These are phyloP conservation scores for Gamsiella multidivaricata DNA, from an alignment of 192 early-diverging fungal species.

Conservation along the genomic window DNA sequence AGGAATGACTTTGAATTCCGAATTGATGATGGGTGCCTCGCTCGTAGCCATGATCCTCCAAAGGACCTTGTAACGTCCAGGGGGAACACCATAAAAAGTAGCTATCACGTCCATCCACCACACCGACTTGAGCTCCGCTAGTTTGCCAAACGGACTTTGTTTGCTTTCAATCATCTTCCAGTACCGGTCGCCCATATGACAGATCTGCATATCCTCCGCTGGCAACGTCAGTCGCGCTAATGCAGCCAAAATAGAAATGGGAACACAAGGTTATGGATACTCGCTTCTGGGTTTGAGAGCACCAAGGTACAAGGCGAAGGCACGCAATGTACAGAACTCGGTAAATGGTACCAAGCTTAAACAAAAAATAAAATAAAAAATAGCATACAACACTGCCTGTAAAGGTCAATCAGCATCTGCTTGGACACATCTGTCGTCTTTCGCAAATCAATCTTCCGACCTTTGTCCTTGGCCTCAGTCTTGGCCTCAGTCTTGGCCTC, in stretches of 20 bases:
- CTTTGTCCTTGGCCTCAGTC: slow-evolving; percentile 18
- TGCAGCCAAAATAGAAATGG: neutral
- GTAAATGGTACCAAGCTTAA: neutral
- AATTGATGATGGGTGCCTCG: slow-evolving; percentile 42
- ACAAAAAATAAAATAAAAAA: neutral
- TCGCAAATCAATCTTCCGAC: slow-evolving; percentile 31
- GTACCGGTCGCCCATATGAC: slow-evolving; percentile 40
- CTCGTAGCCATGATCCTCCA: slow-evolving; percentile 37
- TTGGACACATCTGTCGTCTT: slow-evolving; percentile 33
- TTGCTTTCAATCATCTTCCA: slow-evolving; percentile 36
- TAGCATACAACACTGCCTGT: slow-evolving; percentile 33
- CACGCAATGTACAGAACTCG: too few species aligned
- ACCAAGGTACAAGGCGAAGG: too few species aligned
- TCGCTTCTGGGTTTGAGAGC: too few species aligned
- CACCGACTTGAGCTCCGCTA: slow-evolving; percentile 40
- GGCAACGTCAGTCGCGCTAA: slow-evolving; percentile 28
- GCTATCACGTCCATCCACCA: slow-evolving; percentile 47
- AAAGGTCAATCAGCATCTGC: slow-evolving; percentile 22
- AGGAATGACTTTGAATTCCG: slow-evolving; percentile 37
- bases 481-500: slow-evolving; percentile 1
- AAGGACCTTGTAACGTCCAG: slow-evolving; percentile 47
- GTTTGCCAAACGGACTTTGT: slow-evolving; percentile 24
- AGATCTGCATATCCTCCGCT: slow-evolving; percentile 27
- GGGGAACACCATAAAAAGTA: slow-evolving; percentile 23
- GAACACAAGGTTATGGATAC: neutral